phyloP scores from a whole-genome alignment of 257 asterid genomes.

The Rauvolfia tetraphylla region DNA sequence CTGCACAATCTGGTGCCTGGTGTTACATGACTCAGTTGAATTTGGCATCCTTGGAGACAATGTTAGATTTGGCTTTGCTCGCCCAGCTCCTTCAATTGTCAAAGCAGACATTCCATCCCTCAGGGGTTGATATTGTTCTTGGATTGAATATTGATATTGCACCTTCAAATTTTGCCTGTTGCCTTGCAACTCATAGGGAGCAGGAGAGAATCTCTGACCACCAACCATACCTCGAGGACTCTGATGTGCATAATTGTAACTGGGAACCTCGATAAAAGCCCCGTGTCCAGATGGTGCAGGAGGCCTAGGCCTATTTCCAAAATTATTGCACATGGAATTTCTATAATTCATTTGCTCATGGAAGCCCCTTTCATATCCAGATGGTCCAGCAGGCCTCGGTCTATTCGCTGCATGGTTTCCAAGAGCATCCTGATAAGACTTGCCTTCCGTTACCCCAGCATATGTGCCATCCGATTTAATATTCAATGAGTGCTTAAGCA shows the following conservation, averaged over 20 bases:
- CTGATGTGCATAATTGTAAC: constrained; percentile 26
- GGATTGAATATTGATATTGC: constrained; percentile 40
- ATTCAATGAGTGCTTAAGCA: constrained; percentile 67
- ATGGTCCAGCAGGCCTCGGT: constrained; percentile 73
- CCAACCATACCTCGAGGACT: constrained; percentile 37
- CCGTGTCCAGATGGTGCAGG: constrained; percentile 41
- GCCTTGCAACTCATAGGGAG: constrained; percentile 33
- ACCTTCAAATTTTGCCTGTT: constrained; percentile 33
- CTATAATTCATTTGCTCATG: constrained; percentile 33
- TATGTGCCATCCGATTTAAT: constrained; percentile 33
- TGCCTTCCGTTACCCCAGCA: constrained; percentile 29
- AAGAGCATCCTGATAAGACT: constrained; percentile 29
- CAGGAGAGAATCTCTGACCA: constrained; percentile 29
- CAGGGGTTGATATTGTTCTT: constrained; percentile 45
- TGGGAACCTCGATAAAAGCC: constrained; percentile 36
- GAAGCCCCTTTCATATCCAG: constrained; percentile 61
- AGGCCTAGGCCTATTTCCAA: constrained; percentile 38
- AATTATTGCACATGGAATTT: constrained; percentile 31
- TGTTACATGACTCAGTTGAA: constrained; percentile 26
- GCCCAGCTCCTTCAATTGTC: constrained; percentile 43
- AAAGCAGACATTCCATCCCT: constrained; percentile 52
- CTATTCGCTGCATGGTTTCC: constrained; percentile 38
- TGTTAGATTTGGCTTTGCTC: constrained; percentile 23
- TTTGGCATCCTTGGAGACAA: constrained; percentile 36
- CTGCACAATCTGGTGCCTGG: constrained; percentile 22